Evolutionary conservation across 768 basidiomycete genomes (phyloP).

Genomic region (Amanita rimosa): DNA sequence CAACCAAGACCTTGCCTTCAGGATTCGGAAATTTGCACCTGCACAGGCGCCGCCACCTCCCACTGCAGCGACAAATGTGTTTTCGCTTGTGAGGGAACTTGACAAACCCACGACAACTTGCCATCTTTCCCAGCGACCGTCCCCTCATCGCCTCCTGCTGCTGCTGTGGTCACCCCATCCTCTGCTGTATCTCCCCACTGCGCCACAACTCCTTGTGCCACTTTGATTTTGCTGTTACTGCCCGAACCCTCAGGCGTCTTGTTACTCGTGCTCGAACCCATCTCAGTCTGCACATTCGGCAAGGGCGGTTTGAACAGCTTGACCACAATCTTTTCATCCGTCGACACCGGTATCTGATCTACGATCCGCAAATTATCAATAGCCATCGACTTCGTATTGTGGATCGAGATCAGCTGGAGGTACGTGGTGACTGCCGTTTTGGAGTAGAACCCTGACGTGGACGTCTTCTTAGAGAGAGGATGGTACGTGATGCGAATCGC

Average conservation of each 20-base stretch:
- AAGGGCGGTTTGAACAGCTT: conserved; percentile 19
- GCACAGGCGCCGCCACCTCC: conserved; percentile 20
- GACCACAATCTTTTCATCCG: conserved; percentile 20
- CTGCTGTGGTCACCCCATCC: not conserved
- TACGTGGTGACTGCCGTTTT: conserved; percentile 19
- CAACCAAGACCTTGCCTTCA: no score
- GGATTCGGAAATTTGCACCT: no score
- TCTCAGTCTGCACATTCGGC: not conserved
- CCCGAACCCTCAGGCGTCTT: not conserved
- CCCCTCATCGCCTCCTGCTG: conserved; percentile 15
- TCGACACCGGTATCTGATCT: conserved; percentile 25
- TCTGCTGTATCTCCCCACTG: conserved; percentile 18
- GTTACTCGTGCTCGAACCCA: conserved; percentile 1
- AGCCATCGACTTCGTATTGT: conserved; percentile 21
- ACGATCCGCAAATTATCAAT: conserved; percentile 19
- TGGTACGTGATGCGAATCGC: conserved; percentile 28
- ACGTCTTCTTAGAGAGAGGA: conserved; percentile 20
- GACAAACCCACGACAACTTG: conserved; percentile 24
- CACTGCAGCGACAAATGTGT: conserved; percentile 20
- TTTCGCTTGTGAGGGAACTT: conserved; percentile 19
- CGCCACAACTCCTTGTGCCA: conserved; percentile 16
- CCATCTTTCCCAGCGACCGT: conserved; percentile 21
- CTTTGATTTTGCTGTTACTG: conserved; percentile 10
- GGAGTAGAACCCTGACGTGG: conserved; percentile 21
- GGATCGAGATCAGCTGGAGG: conserved; percentile 24